Percentiles rank a stretch among this genome's conserved stretches.
Conservation (phyloP, 2,329 filamentous ascomycete species). For the Tolypocladium capitatum region DNA sequence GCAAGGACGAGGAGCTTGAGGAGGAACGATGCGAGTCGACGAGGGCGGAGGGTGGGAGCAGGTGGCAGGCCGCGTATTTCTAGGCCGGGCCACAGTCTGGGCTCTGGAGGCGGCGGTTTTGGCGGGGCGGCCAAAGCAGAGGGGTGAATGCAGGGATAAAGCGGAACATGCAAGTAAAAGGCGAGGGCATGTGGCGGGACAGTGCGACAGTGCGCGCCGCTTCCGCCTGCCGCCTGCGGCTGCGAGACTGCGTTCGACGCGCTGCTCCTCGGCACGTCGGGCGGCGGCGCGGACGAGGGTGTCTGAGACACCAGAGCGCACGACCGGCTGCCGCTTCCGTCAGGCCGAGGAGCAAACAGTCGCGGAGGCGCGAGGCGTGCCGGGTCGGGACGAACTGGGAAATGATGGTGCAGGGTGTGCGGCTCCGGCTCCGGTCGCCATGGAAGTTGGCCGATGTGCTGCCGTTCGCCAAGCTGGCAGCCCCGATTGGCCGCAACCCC, state of each 20-base stretch:
- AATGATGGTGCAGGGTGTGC: background rate
- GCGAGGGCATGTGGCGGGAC: constrained; percentile 3
- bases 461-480: background rate
- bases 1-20: background rate
- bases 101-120: background rate
- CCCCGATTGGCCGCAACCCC: background rate
- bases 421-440: background rate
- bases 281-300: background rate
- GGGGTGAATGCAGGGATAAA: constrained; percentile 3
- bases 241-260: background rate
- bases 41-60: background rate
- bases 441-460: background rate
- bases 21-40: constrained; percentile 2
- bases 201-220: background rate
- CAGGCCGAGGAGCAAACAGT: too few relatives aligned
- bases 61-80: constrained; percentile 6
- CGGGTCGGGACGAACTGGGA: background rate
- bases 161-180: constrained; percentile 1
- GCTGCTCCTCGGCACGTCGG: background rate
- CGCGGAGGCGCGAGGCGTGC: too few relatives aligned
- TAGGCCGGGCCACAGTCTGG: constrained; percentile 3
- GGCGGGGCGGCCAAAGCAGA: background rate
- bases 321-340: too few relatives aligned
- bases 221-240: background rate
- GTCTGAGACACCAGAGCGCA: background rate